Base-by-base conservation (phyloP, 1,284 basidiomycete species). In the Cutaneotrichosporon cutaneum region DNA sequence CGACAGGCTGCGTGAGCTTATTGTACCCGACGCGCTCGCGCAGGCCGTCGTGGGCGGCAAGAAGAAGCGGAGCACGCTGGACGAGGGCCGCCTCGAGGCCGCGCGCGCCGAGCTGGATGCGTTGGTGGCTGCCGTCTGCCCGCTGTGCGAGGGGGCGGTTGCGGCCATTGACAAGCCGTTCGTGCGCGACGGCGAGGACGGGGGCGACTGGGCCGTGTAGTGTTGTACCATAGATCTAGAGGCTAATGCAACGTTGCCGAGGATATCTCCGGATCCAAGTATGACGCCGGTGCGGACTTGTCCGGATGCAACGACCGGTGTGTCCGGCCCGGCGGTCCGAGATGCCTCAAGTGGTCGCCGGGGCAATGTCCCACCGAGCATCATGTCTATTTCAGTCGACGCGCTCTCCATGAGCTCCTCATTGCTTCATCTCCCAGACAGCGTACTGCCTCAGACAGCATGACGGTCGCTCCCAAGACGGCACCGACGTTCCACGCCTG, bases 11-110 rank as follows among this genome's bases (percentile, higher is more conserved):
- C 85, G 93, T 42, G 92, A 94, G 75, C 82, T 97, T 56, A 94
- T 98, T 71, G 82, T 95, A 5, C 94, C 94, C 13, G 94, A 96
- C 71, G 90, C 92, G 6, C 83, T 97, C 26, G 92, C 89, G 26
- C 73, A 76, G 58, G 79, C 77, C 2, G 79, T 82, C 4, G 72
- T 74, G 75, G 59, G 50, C 0, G 56, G 53, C 4, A 26, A 26
- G 4, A 68, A 77, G 81, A 61, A 82, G 77, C 68, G 63, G 14
- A 81, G 82, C 68, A 79, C n/a, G n/a, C n/a, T 74, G 45, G 83
- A 82, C 61, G 81, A 81, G 63, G 84, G 57, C 26, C 83, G 70
- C 83, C 84, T 77, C 6, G 79, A 79, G 59, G 87, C 86, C 71
- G 80, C 82, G 52, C 83, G 90, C 66, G 82, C 82, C 54, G 92